Conservation (phyloP, 495 filamentous ascomycete genomes). For the Clohesyomyces aquaticus region DNA sequence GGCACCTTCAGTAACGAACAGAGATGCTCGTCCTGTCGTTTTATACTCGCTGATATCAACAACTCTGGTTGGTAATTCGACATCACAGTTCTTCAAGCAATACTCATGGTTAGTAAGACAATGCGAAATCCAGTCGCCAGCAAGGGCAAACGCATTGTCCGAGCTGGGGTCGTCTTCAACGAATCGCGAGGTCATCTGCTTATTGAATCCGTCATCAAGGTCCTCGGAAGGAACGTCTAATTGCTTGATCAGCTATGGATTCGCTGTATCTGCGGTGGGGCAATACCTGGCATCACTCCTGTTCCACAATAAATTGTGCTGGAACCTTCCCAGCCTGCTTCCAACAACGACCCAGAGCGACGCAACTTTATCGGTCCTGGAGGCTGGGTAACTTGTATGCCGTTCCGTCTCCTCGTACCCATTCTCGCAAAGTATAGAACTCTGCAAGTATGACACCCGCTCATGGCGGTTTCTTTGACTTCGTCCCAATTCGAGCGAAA, state of each 20-base stretch:
- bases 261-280: background rate
- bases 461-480: constrained; percentile 2
- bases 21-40: background rate
- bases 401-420: background rate
- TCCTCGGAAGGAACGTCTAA: background rate
- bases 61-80: constrained; percentile 1
- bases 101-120: constrained; percentile 1
- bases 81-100: constrained; percentile 5
- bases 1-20: background rate
- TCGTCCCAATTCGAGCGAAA: constrained; percentile 2
- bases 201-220: background rate
- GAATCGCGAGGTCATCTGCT: background rate
- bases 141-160: constrained; percentile 2
- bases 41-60: constrained; percentile 7
- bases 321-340: background rate
- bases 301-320: background rate
- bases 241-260: background rate
- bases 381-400: background rate
- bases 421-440: constrained; percentile 1
- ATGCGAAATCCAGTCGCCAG: background rate
- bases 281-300: background rate
- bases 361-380: background rate
- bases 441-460: constrained; percentile 7
- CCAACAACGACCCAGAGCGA: background rate
- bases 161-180: constrained; percentile 2